Evolutionary conservation across 805 yeast genomes (phyloP), one percentile per base, ranked within the genome.

Genomic region (Suhomyces vadensis): DNA sequence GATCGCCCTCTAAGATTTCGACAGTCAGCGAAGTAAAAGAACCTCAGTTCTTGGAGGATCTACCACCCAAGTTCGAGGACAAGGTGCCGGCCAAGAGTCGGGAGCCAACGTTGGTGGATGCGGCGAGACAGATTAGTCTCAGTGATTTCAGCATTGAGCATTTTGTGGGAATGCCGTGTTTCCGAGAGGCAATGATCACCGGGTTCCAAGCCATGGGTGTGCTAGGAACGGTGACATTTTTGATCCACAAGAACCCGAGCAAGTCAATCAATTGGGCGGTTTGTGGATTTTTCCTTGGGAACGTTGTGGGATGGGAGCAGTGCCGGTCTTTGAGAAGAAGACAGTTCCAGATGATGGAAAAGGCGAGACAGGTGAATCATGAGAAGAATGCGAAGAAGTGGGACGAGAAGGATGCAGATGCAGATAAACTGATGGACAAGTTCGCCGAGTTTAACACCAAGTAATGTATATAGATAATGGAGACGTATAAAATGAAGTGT

Each of bases 261-360:
- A 76, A 76, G 48, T 82, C 95, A 1, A 71, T 79, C 11, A 87
- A 91, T 58, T 91, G 97, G 96, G 83, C 84, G 7, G 73, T 87
- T 40, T 85, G 86, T 29, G 95, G 94, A 3, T 79, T 89, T 51
- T 64, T 87, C 44, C 60, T 89, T 16, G 97, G 97, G 0, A 81
- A 87, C 36, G 74, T 87, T 0, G 82, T 87, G 21, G 87, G 95
- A 1, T 91, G 96, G 96, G 97, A 91, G 60, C 96, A 89, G 64
- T 91, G 98, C 63, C 74, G 96, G 46, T 73, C 81, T 39, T 74
- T 80, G 37, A 74, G 95, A 61, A 74, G 83, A 56, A 77, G 79
- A 50, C 81, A 86, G 43, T 75, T 81, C 59, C 77, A 78, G 48
- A 81, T 83, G 45, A 84, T 91, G 38, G 82, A 79, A 46, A 64